phyloP scores from a whole-genome alignment of 345 rosid species.

The Triadica sebifera region DNA sequence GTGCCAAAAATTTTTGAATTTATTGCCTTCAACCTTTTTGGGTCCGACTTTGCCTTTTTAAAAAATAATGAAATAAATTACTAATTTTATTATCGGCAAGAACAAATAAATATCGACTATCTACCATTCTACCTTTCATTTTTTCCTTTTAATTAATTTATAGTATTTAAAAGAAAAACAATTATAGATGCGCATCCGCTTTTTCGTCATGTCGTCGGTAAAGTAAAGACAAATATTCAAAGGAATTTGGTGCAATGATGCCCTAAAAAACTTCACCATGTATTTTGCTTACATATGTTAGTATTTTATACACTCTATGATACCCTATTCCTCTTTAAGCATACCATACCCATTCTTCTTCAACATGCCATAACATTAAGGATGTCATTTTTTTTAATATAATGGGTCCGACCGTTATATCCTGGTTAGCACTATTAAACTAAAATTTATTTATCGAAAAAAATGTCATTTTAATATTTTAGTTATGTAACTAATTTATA shows the following conservation, averaged over 20 bases:
- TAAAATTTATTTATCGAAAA: no score
- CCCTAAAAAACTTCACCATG: background rate
- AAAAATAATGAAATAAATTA: no score
- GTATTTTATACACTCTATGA: background rate
- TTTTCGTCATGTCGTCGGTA: background rate
- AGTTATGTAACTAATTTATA: no score
- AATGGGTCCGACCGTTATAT: no score
- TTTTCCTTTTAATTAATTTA: background rate
- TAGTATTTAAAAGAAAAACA: background rate
- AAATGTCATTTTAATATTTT: no score
- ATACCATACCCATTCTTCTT: background rate
- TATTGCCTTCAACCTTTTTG: no score
- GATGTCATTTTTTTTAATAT: no score
- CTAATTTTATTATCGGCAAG: no score
- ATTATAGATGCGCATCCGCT: background rate
- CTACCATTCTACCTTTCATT: background rate
- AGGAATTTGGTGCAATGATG: slow-evolving; percentile 1
- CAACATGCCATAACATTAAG: background rate
- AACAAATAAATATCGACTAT: background rate
- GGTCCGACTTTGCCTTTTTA: no score
- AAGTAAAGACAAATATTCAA: slow-evolving; percentile 13
- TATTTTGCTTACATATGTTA: background rate
- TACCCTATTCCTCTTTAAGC: background rate
- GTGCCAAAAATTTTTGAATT: no score
- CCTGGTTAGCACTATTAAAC: no score